Conservation (phyloP, 1,284 basidiomycete genomes). For the Fomitopsis pinicola region DNA sequence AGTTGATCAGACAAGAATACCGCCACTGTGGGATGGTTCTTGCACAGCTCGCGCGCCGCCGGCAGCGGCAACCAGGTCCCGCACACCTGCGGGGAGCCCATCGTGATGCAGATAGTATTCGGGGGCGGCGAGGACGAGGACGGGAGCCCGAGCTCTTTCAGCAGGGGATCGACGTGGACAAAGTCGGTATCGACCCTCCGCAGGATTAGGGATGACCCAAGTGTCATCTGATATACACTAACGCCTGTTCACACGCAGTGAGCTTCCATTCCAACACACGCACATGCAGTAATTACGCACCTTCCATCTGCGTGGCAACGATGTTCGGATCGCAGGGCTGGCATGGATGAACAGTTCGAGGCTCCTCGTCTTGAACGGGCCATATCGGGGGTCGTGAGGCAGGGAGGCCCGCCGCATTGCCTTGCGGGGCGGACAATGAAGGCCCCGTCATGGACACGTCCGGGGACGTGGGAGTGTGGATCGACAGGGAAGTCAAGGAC, state of each 20-base stretch:
- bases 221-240: slow-evolving; percentile 62
- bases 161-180: slow-evolving; percentile 62
- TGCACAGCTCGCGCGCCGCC: slow-evolving; percentile 47
- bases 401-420: not conserved
- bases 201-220: slow-evolving; percentile 48
- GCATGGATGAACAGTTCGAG: slow-evolving; percentile 52
- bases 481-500: slow-evolving; percentile 19
- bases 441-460: not conserved
- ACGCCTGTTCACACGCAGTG: slow-evolving; percentile 42
- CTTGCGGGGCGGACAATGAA: not conserved
- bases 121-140: slow-evolving; percentile 27
- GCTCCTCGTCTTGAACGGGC: slow-evolving; percentile 6
- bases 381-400: not conserved
- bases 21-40: slow-evolving; percentile 39
- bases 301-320: slow-evolving; percentile 62
- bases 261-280: slow-evolving; percentile 4
- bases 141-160: slow-evolving; percentile 36
- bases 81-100: slow-evolving; percentile 43
- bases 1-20: slow-evolving; percentile 57
- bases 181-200: slow-evolving; percentile 72
- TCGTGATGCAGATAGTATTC: slow-evolving; percentile 39
- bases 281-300: slow-evolving; percentile 32
- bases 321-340: slow-evolving; percentile 56
- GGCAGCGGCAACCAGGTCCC: slow-evolving; percentile 67
- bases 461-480: slow-evolving; percentile 11